Evolutionary conservation across 441 rosid genomes (phyloP).

Genomic region (Erodium trifolium): DNA sequence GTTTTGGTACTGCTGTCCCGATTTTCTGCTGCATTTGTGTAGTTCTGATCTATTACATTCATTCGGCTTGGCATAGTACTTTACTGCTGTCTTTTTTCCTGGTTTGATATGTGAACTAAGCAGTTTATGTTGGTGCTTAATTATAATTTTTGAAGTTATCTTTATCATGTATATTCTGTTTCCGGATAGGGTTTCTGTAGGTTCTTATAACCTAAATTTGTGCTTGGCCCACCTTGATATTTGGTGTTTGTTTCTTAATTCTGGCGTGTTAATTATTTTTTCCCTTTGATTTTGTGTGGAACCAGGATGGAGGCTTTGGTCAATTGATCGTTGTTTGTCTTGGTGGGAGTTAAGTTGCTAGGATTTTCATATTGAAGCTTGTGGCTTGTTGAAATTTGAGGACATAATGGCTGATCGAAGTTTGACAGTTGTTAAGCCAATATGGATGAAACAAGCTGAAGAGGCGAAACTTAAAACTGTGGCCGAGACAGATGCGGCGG

Average conservation of each 20-base stretch:
- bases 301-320: slow-evolving; percentile 10
- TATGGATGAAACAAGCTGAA: slow-evolving; percentile 96
- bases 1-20: neutral
- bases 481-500: slow-evolving; percentile 87
- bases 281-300: neutral
- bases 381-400: slow-evolving; percentile 8
- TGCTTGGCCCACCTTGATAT: neutral
- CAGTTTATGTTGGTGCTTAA: neutral
- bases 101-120: neutral
- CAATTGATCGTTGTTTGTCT: neutral
- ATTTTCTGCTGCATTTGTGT: no score
- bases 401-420: slow-evolving; percentile 43
- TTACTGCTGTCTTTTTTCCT: no score
- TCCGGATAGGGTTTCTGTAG: neutral
- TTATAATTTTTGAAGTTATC: neutral
- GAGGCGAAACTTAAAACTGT: slow-evolving; percentile 87
- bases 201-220: neutral
- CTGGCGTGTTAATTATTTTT: neutral
- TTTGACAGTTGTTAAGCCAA: slow-evolving; percentile 43
- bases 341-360: neutral
- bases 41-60: no score
- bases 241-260: neutral
- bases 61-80: no score
- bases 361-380: neutral
- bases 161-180: neutral